Conservation (phyloP, 2,329 filamentous ascomycete genomes). For the Fusarium sp. region DNA sequence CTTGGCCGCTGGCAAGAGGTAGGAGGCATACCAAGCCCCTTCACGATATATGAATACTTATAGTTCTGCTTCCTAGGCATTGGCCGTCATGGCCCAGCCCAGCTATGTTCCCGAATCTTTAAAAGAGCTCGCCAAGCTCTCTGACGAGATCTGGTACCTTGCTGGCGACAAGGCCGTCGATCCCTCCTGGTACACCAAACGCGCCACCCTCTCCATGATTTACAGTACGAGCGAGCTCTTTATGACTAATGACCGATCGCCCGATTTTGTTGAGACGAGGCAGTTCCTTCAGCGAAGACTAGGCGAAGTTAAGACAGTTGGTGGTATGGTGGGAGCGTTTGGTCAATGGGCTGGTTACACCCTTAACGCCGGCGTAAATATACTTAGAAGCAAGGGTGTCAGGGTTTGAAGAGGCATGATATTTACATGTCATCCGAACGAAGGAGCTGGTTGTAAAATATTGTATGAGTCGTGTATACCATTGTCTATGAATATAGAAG, state of each 20-base stretch:
- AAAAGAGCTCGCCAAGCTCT: constrained; percentile 81
- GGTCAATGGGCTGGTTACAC: constrained; percentile 88
- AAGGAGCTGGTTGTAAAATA: constrained; percentile 44
- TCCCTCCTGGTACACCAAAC: constrained; percentile 84
- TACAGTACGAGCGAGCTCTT: constrained; percentile 86
- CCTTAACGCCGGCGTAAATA: constrained; percentile 80
- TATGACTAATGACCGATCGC: constrained; percentile 89
- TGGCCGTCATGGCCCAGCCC: constrained; percentile 91
- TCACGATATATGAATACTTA: constrained; percentile 27
- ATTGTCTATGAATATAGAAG: constrained; percentile 34
- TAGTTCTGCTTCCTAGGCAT: constrained; percentile 68
- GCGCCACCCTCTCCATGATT: constrained; percentile 67
- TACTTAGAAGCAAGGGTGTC: constrained; percentile 88
- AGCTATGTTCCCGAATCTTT: constrained; percentile 81
- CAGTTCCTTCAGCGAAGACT: constrained; percentile 83
- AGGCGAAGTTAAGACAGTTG: constrained; percentile 74
- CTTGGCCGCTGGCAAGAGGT: constrained; percentile 90
- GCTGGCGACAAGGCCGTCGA: constrained; percentile 87
- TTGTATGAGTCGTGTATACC: constrained; percentile 46
- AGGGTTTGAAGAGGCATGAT: constrained; percentile 69
- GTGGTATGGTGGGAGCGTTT: constrained; percentile 72
- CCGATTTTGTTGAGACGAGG: constrained; percentile 81
- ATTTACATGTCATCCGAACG: background rate
- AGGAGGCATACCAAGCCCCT: constrained; percentile 48
- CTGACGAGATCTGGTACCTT: constrained; percentile 94